These are phyloP conservation scores for Lactarius pseudohatsudake DNA, from an alignment of 768 basidiomycete genomes.

Conservation along the genomic window DNA sequence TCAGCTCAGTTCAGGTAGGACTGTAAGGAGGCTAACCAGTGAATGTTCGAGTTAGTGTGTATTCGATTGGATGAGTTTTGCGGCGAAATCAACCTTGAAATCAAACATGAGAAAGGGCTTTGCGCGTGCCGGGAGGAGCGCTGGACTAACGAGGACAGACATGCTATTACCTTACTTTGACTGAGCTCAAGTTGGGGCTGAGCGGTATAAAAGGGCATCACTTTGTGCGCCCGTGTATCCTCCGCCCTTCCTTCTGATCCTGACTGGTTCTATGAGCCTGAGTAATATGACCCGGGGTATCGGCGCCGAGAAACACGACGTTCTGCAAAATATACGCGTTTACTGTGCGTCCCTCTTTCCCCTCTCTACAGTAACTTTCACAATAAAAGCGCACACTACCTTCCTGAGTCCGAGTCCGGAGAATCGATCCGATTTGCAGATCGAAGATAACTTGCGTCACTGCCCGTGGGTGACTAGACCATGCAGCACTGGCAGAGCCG, in stretches of 20 bases:
- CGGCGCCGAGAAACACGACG: conserved; percentile 12
- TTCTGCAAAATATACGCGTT: conserved; percentile 60
- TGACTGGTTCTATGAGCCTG: neutral
- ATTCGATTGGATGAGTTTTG: neutral
- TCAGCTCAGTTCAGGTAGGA: neutral
- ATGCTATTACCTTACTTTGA: neutral
- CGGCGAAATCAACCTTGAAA: neutral
- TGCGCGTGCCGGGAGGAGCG: neutral
- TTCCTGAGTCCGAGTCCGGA: neutral
- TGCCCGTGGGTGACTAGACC: neutral
- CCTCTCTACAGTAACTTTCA: neutral
- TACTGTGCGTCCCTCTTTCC: conserved; percentile 48
- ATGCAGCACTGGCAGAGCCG: neutral
- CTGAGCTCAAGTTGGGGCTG: neutral
- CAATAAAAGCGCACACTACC: neutral
- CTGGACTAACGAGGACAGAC: neutral
- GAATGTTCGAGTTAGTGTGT: neutral
- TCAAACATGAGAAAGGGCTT: neutral
- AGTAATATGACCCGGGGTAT: conserved; percentile 9
- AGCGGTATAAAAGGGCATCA: neutral
- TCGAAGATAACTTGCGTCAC: neutral
- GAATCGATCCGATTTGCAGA: neutral
- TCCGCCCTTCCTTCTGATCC: neutral
- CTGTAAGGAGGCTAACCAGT: neutral
- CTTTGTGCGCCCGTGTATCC: neutral